Evolutionary conservation across 192 early-diverging fungal genomes (phyloP).

Genomic region (Lobulomyces angularis): DNA sequence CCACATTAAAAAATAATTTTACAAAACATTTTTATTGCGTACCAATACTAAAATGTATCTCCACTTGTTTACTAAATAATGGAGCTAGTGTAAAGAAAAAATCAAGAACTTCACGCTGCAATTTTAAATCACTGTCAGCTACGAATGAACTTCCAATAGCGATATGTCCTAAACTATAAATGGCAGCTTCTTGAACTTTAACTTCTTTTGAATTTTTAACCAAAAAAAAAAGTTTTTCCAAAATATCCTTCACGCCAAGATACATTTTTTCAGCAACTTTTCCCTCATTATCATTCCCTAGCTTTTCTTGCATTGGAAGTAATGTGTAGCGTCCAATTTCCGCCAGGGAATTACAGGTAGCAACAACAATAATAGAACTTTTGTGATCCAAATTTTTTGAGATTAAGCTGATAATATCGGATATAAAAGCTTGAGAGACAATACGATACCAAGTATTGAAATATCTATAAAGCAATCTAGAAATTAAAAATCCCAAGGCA

Average conservation of each 20-base stretch:
- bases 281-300: neutral
- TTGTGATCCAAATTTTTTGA: constrained; percentile 37
- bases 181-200: constrained; percentile 64
- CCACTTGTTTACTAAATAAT: constrained; percentile 59
- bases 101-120: constrained; percentile 20
- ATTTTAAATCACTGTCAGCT: neutral
- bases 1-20: too few species aligned
- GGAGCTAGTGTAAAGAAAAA: constrained; percentile 44
- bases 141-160: constrained; percentile 23
- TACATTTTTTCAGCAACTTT: constrained; percentile 11
- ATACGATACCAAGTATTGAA: constrained; percentile 19
- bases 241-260: constrained; percentile 10
- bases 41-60: constrained; percentile 77
- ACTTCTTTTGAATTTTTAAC: constrained; percentile 54
- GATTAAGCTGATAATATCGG: constrained; percentile 19
- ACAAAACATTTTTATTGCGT: too few species aligned
- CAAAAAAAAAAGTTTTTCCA: constrained; percentile 34
- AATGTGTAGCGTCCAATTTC: constrained; percentile 55
- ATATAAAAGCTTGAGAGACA: constrained; percentile 12
- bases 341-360: constrained; percentile 53
- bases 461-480: constrained; percentile 47
- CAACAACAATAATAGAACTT: constrained; percentile 36
- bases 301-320: constrained; percentile 17
- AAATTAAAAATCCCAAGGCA: constrained; percentile 56
- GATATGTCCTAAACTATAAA: constrained; percentile 58